Conservation (phyloP, 2,329 filamentous ascomycete species). For the Fusarium sp. region DNA sequence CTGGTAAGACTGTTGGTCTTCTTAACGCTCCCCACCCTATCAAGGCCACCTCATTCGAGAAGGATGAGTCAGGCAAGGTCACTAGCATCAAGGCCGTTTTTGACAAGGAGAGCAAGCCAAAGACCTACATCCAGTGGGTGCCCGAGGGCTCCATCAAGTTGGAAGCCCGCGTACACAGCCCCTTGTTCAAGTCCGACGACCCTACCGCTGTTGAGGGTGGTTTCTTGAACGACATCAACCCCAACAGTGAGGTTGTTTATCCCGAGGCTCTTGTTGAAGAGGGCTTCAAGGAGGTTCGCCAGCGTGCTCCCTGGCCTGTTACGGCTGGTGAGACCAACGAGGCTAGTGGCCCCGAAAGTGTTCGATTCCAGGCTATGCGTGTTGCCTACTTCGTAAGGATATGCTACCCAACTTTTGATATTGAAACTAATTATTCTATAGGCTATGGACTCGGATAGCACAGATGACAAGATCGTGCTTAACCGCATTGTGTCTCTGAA, state of each 20-base stretch:
- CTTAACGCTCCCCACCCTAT: conserved; percentile 78
- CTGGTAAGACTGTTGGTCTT: conserved; percentile 80
- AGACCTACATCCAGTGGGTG: conserved; percentile 94
- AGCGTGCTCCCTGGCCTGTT: conserved; percentile 83
- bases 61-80: conserved; percentile 72
- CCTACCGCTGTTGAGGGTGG: conserved; percentile 81
- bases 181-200: conserved; percentile 87
- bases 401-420: rapidly evolving
- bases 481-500: conserved; percentile 94
- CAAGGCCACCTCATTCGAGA: conserved; percentile 75
- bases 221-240: conserved; percentile 86
- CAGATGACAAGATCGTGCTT: conserved; percentile 81
- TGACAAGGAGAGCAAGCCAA: conserved; percentile 78
- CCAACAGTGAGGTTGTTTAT: conserved; percentile 84
- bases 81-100: conserved; percentile 71
- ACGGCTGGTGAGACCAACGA: conserved; percentile 75
- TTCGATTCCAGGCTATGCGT: conserved; percentile 91
- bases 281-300: conserved; percentile 81
- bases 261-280: conserved; percentile 82
- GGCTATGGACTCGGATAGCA: conserved; percentile 82
- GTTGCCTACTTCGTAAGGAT: conserved; percentile 81
- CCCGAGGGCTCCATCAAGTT: conserved; percentile 73
- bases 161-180: conserved; percentile 82
- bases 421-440: conserved; percentile 42
- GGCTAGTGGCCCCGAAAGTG: conserved; percentile 74